Evolutionary conservation across 176 grass and related monocot genomes (phyloP).

Genomic region (Oropetium thomaeum): DNA sequence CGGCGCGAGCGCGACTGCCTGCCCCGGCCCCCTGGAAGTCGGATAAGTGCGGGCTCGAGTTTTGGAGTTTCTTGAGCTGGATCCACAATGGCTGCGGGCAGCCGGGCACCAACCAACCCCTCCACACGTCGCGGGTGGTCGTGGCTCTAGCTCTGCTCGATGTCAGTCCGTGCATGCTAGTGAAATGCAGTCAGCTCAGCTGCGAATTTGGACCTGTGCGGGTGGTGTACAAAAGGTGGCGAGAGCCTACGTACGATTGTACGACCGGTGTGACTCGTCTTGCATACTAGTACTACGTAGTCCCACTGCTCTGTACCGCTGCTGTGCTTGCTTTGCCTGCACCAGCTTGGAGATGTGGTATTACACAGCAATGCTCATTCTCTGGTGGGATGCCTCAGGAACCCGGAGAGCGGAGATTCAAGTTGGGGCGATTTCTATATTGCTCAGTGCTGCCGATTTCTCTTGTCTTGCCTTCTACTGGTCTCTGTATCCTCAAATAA

Average conservation of each 20-base stretch:
- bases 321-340: no score
- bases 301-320: not conserved
- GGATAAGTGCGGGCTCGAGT: not conserved
- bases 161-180: not conserved
- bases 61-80: not conserved
- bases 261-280: not conserved
- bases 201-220: constrained; percentile 20
- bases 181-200: not conserved
- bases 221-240: constrained; percentile 21
- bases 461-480: not conserved
- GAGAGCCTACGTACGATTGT: not conserved
- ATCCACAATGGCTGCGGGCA: constrained; percentile 17
- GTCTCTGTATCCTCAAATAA: not conserved
- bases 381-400: constrained; percentile 63
- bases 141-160: not conserved
- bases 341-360: constrained; percentile 78
- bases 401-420: constrained; percentile 59
- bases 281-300: not conserved
- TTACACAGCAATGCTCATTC: constrained; percentile 61
- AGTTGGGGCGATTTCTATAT: constrained; percentile 62
- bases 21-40: no score
- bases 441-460: constrained; percentile 20
- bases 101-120: not conserved
- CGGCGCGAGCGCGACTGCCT: no score
- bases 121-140: constrained; percentile 1